Evolutionary conservation across 352 stramenopile species (phyloP), one percentile per base, ranked within the genome.

Genomic region (Globisporangium parvum): DNA sequence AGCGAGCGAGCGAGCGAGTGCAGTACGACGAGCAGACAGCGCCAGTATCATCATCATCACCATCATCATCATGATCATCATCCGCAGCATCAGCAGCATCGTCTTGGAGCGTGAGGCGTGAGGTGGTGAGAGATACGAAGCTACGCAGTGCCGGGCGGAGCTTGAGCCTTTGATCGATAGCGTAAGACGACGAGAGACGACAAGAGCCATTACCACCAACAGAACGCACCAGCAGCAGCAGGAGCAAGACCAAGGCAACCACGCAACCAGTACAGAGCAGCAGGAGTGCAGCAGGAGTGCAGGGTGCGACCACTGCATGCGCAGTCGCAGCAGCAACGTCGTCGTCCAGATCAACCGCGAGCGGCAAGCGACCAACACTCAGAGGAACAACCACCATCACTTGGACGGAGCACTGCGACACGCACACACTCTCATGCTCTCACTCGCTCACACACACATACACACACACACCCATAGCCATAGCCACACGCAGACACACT

Each of bases 131-230:
- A 37, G 31, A 8, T 37, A 37, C 31, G 31, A 37, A 17, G 45
- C 67, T 86, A 86, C 53, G 76, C 75, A 39, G 69, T 69, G 57
- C 76, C 76, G 65, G 79, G 79, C n/a, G 74, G 79, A 67, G 68
- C 76, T 77, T 85, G 59, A 60, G 67, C 73, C 79, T 88, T 80
- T 63, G 46, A n/a, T 5, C 31, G 31, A 37, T 57, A 60, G 49
- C 21, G 53, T 45, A 51, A 63, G 35, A 51, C 52, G 31, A 63
- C 37, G 51, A 73, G 47, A 65, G 31, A 54, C 18, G 42, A 70
- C 67, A 71, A 59, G 62, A 75, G 63, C 60, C 62, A 63, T 70
- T 57, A 62, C 49, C 48, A 62, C 48, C 56, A 62, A 52, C 49
- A 40, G 71, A 53, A 51, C 11, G 15, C 46, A 59, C 23, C 31